Percentiles rank a stretch among this genome's conserved stretches.
Conservation (phyloP, 129 eudicot genomes). For the Arctium lappa region DNA sequence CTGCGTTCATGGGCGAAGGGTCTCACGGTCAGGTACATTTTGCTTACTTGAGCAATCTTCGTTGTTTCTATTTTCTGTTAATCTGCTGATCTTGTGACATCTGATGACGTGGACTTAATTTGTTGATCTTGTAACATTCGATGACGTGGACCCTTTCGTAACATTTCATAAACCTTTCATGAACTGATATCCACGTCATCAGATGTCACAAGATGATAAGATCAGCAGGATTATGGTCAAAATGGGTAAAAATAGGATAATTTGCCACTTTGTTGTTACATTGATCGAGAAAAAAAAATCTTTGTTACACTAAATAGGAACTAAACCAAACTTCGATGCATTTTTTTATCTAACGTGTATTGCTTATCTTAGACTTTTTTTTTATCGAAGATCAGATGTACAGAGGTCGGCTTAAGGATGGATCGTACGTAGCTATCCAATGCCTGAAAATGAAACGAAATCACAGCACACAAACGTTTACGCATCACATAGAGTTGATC, state of each 20-base stretch:
- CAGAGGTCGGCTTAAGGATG: conserved; percentile 68
- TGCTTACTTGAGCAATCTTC: background rate
- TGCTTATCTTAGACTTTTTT: background rate
- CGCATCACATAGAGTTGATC: conserved; percentile 72
- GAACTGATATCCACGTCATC: background rate
- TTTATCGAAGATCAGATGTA: conserved; percentile 54
- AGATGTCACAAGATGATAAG: background rate
- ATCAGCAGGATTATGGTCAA: background rate
- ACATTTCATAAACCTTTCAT: too few relatives aligned
- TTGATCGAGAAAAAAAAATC: background rate
- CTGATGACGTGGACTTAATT: background rate
- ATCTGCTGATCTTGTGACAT: background rate
- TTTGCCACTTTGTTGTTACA: background rate
- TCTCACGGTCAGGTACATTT: conserved; percentile 73
- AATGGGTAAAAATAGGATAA: background rate
- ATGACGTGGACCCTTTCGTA: background rate
- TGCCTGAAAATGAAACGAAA: conserved; percentile 72
- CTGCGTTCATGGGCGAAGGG: conserved; percentile 67
- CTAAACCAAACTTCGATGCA: background rate
- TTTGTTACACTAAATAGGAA: background rate
- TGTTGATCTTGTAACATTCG: background rate
- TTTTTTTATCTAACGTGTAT: background rate
- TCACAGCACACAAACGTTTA: conserved; percentile 50
- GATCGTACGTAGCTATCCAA: conserved; percentile 57
- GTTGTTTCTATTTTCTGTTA: background rate